Conservation (phyloP, 768 basidiomycete species). For the Suillus brevipes region DNA sequence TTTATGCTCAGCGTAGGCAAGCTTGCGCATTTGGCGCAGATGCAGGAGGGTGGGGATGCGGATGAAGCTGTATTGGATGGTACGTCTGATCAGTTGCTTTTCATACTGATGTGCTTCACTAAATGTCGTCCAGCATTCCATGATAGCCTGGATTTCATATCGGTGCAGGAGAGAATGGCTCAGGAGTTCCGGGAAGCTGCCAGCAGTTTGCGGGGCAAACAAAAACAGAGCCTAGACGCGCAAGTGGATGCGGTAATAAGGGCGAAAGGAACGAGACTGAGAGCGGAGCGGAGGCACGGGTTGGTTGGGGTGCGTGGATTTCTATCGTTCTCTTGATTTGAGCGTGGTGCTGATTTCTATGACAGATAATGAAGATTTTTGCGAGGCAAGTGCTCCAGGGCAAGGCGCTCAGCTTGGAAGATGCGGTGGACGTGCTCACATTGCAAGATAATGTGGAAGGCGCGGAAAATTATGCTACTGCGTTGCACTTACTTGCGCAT, state of each 20-base stretch:
- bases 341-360: neutral
- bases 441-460: conserved; percentile 73
- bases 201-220: conserved; percentile 49
- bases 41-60: conserved; percentile 43
- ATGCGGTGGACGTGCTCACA: conserved; percentile 79
- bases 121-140: conserved; percentile 64
- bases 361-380: conserved; percentile 68
- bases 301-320: conserved; percentile 38
- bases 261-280: conserved; percentile 47
- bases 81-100: conserved; percentile 26
- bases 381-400: conserved; percentile 73
- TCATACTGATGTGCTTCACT: conserved; percentile 8
- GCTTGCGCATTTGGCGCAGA: conserved; percentile 70
- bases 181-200: conserved; percentile 58
- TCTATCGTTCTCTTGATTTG: neutral
- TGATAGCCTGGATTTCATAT: conserved; percentile 83
- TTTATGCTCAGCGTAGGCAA: conserved; percentile 91
- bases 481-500: conserved; percentile 63
- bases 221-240: conserved; percentile 61
- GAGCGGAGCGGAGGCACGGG: conserved; percentile 46
- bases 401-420: conserved; percentile 73
- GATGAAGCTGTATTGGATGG: conserved; percentile 61
- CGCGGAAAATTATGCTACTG: conserved; percentile 66
- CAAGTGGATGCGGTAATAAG: conserved; percentile 66
- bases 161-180: conserved; percentile 72